These are phyloP conservation scores for Odontarrhena argentea DNA, from an alignment of 345 rosid species.

Conservation along the genomic window DNA sequence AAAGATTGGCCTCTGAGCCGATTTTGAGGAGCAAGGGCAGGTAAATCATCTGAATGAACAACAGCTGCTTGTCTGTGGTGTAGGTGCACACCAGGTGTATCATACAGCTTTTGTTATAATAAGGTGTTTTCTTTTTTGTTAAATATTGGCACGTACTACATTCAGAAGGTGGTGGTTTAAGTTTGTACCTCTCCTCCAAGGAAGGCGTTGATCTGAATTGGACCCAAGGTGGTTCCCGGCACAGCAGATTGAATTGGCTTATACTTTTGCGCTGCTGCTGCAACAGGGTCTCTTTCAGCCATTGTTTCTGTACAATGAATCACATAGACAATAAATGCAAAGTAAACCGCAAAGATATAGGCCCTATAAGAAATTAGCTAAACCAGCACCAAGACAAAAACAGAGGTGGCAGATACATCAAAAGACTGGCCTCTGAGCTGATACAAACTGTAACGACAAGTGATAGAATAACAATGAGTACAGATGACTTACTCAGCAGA, in stretches of 20 bases:
- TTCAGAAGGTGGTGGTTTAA: slow-evolving; percentile 19
- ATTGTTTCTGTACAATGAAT: slow-evolving; percentile 55
- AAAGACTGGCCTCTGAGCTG: background rate
- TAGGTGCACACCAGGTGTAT: slow-evolving; percentile 95
- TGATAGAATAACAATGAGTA: slow-evolving; percentile 18
- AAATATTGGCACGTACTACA: background rate
- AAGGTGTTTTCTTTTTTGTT: slow-evolving; percentile 8
- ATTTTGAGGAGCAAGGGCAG: slow-evolving; percentile 88
- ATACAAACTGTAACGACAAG: background rate
- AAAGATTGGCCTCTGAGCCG: slow-evolving; percentile 79
- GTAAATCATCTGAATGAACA: slow-evolving; percentile 88
- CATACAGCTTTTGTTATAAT: slow-evolving; percentile 67
- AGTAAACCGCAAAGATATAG: background rate
- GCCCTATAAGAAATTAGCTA: slow-evolving; percentile 7
- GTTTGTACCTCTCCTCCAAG: slow-evolving; percentile 84
- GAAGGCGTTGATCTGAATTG: slow-evolving; percentile 90
- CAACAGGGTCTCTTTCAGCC: slow-evolving; percentile 87
- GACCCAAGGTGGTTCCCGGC: slow-evolving; percentile 96
- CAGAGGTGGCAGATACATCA: slow-evolving; percentile 1
- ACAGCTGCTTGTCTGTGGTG: slow-evolving; percentile 98
- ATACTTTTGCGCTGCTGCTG: slow-evolving; percentile 85
- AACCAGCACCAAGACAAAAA: slow-evolving; percentile 4
- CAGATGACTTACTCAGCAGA: slow-evolving; percentile 67
- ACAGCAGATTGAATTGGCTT: slow-evolving; percentile 96
- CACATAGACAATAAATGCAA: slow-evolving; percentile 11